Conservation (phyloP, 345 rosid genomes). For the Citrus cavaleriei region DNA sequence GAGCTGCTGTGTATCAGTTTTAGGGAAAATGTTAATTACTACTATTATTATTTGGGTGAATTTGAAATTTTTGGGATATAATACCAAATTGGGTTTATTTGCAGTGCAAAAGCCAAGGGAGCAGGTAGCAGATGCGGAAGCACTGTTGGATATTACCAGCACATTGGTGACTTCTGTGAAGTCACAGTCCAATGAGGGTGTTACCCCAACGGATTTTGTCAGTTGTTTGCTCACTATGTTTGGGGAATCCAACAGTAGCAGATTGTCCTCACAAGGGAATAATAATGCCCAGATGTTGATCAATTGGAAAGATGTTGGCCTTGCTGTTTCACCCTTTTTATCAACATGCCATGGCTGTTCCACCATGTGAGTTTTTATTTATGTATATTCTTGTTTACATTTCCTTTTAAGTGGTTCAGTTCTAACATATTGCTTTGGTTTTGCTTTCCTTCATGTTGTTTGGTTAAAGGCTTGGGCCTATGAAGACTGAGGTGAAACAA, state of each 20-base stretch:
- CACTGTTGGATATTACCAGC: conserved; percentile 63
- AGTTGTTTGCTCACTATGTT: conserved; percentile 45
- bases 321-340: conserved; percentile 50
- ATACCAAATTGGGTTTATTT: neutral
- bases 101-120: conserved; percentile 87
- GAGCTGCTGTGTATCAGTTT: neutral
- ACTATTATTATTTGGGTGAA: neutral
- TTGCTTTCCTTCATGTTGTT: conserved; percentile 7
- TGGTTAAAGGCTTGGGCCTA: conserved; percentile 84
- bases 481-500: conserved; percentile 68
- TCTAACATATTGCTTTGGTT: neutral
- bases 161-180: conserved; percentile 66
- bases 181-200: conserved; percentile 59
- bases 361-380: conserved; percentile 65
- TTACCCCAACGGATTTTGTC: conserved; percentile 61
- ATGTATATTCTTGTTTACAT: neutral
- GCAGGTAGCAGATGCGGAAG: conserved; percentile 93
- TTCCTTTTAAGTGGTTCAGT: neutral
- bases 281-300: conserved; percentile 29
- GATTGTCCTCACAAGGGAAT: conserved; percentile 30
- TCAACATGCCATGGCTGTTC: conserved; percentile 49
- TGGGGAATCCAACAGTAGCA: conserved; percentile 35
- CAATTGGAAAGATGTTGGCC: conserved; percentile 78
- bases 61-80: neutral
- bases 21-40: neutral